Evolutionary conservation across 352 stramenopile species (phyloP), one percentile per base, ranked within the genome.

Genomic region (Globisporangium irregulare): DNA sequence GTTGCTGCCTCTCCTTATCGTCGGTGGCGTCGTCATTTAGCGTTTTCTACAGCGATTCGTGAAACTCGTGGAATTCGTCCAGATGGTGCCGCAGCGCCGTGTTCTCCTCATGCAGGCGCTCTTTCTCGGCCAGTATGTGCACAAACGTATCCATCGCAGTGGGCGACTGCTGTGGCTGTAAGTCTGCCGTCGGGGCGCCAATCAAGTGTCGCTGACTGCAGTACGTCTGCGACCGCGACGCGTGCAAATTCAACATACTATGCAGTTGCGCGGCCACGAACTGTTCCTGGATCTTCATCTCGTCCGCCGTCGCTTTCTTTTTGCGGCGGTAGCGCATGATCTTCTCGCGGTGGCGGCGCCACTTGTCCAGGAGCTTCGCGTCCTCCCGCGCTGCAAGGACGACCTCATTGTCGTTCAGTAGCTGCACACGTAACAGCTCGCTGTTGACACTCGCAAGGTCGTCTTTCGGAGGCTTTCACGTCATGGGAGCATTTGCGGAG

Each of bases 321-420:
- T 82, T 82, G 36, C 62, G 73, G 3, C 73, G 68, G 68, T 80
- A 82, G 61, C 77, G 76, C 25, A 82, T 69, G 73, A 82, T 82
- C 63, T 82, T 82, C 66, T 82, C 75, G 20, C 75, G 75, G 64
- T 82, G 75, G n/a, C 77, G 73, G 53, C 78, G 68, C 9, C 71
- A 71, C 15, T 25, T 24, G 7, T 34, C 22, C n/a, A 34, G 41
- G 10, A 34, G 5, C 36, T 53, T 54, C 12, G 38, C 12, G 12
- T 46, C 38, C 38, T 46, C 38, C 12, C 4, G 2, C 4, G 12
- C 12, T 5, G 12, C 15, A 15, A 18, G 58, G 22, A 18, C 0
- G 9, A 8, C 14, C 24, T 4, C 12, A 14, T 46, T 18, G 1
- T 14, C 38, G 38, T 15, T 18, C 12, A 46, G 12, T 46, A 6